Evolutionary conservation across 257 asterid genomes (phyloP), one percentile per base, ranked within the genome.

Genomic region (Solanum pinnatisectum): DNA sequence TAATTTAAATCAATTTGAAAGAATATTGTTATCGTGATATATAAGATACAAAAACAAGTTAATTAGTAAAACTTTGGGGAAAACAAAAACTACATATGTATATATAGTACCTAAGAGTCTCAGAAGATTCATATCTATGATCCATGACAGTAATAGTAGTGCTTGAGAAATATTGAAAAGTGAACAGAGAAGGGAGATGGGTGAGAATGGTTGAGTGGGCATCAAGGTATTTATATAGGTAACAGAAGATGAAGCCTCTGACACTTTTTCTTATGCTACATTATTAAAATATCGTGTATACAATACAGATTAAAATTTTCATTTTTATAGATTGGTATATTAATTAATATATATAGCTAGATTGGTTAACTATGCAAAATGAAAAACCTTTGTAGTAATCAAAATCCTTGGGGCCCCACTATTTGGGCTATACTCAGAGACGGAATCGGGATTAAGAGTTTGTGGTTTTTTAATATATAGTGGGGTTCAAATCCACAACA

Each of bases 91-190:
- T 18, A 76, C 10, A 22, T 11, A 36, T n/a, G 30, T 68, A 27
- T 30, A 14, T 30, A 70, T 70, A 14, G 46, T 92, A 92, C 94
- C 96, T 93, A 23, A 46, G 90, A 89, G 91, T 91, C 83, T 92
- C 94, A 8, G 92, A 93, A 87, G 94, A 86, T 87, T 91, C 95
- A 7, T 90, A 85, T 87, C 96, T 93, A 92, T 85, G 90, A 37
- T 91, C 98, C 98, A 95, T 95, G 92, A 84, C 76, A 14, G 73
- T 32, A 79, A 44, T 84, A 87, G 23, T 25, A 44, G 20, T 79
- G 25, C 39, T 79, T 25, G 37, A 79, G 16, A 46, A 46, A 37
- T 74, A 37, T 81, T 81, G 85, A 44, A 30, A 46, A 49, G 20
- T 25, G 85, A 81, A 11, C 27, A 27, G 25, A 40, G 65, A 79